Evolutionary conservation across 495 filamentous ascomycete genomes (phyloP).

Genomic region (Coniosporium apollinis): DNA sequence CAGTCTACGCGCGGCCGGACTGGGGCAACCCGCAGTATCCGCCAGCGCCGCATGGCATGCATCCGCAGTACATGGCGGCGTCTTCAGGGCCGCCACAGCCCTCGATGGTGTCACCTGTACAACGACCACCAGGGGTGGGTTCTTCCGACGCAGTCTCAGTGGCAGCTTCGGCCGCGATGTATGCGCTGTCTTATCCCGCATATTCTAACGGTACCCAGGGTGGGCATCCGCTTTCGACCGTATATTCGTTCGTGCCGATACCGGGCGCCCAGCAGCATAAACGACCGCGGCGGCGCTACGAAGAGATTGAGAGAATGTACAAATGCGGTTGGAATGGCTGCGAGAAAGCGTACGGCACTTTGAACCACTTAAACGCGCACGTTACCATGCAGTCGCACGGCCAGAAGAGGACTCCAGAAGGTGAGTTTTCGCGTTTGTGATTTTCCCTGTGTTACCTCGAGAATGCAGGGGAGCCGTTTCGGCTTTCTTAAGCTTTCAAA

Average conservation of each 20-base stretch:
- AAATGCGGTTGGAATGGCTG: slow-evolving; percentile 98
- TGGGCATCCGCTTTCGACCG: slow-evolving; percentile 37
- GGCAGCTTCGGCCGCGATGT: too few species aligned
- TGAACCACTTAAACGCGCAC: slow-evolving; percentile 93
- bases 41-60: slow-evolving; percentile 44
- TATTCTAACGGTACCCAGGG: too few species aligned
- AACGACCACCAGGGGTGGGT: slow-evolving; percentile 23
- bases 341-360: slow-evolving; percentile 91
- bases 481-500: too few species aligned
- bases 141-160: neutral
- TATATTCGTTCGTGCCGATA: slow-evolving; percentile 97
- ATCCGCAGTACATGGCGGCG: slow-evolving; percentile 43
- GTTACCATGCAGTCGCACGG: slow-evolving; percentile 98
- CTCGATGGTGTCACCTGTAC: slow-evolving; percentile 21
- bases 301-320: slow-evolving; percentile 99
- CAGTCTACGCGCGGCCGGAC: slow-evolving; percentile 62
- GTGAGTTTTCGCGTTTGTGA: slow-evolving; percentile 49
- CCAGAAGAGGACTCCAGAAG: slow-evolving; percentile 85
- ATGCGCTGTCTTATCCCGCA: neutral
- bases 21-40: slow-evolving; percentile 60
- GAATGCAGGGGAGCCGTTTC: too few species aligned
- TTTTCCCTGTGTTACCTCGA: too few species aligned
- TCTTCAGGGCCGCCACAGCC: slow-evolving; percentile 30
- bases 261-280: slow-evolving; percentile 96
- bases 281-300: slow-evolving; percentile 81